Conservation (phyloP, 305 asterid species). For the Euphrasia arctica region DNA sequence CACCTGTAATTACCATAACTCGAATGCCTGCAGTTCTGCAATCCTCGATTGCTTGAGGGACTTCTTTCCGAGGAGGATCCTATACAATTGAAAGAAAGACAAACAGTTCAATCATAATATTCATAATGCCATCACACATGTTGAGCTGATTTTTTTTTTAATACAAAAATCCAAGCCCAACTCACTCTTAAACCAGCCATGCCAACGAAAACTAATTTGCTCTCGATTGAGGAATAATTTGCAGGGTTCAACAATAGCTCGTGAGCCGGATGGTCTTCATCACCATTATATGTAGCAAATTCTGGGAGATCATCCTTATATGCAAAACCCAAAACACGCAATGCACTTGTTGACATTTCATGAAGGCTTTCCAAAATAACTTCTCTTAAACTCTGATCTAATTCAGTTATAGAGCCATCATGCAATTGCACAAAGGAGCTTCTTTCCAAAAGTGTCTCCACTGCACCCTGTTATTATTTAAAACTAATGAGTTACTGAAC, state of each 20-base stretch:
- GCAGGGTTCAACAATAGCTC: constrained; percentile 75
- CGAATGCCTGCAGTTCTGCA: constrained; percentile 90
- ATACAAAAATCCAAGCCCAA: too few species aligned
- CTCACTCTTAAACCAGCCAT: constrained; percentile 94
- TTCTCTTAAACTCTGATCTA: constrained; percentile 48
- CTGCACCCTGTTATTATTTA: constrained; percentile 66
- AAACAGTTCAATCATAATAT: constrained; percentile 29
- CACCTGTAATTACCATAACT: constrained; percentile 93
- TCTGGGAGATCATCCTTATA: constrained; percentile 68
- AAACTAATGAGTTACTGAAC: constrained; percentile 17
- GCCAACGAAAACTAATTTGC: constrained; percentile 78
- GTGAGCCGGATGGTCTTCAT: constrained; percentile 97
- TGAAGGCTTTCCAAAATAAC: constrained; percentile 60
- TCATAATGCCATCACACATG: constrained; percentile 14
- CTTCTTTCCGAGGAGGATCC: constrained; percentile 97
- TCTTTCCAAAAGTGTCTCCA: constrained; percentile 79
- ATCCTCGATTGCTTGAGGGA: constrained; percentile 84
- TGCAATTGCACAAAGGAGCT: constrained; percentile 70
- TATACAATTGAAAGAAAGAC: constrained; percentile 25
- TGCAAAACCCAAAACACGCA: constrained; percentile 90
- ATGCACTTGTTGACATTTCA: constrained; percentile 69
- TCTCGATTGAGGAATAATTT: constrained; percentile 85
- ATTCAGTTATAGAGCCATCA: constrained; percentile 68
- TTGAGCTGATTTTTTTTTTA: too few species aligned
- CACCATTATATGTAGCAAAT: constrained; percentile 74